phyloP scores from a whole-genome alignment of 192 early-diverging fungal genomes.

The Backusella luteola region DNA sequence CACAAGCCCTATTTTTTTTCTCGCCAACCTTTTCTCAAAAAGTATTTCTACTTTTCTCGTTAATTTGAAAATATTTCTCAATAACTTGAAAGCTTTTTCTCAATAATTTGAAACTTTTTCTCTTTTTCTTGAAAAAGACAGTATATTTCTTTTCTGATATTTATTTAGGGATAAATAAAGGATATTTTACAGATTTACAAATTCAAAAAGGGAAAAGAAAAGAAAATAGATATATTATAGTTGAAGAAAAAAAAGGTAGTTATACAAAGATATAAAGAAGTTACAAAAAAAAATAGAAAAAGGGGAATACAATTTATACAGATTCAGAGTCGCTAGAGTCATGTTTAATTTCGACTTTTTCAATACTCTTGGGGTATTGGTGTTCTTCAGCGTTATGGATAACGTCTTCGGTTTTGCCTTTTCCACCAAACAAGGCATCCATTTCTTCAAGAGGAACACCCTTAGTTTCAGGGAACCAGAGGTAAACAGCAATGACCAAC shows the following conservation, averaged over 20 bases:
- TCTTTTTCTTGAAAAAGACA: too few species aligned
- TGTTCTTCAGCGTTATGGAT: not conserved
- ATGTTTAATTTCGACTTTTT: not conserved
- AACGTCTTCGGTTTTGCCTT: not conserved
- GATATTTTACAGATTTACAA: constrained; percentile 2
- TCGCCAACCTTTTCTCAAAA: too few species aligned
- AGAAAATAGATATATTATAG: not conserved
- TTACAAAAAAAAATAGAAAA: not conserved
- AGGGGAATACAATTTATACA: not conserved
- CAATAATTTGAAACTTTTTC: too few species aligned
- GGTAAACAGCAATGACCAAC: constrained; percentile 34
- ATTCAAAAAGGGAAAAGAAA: not conserved
- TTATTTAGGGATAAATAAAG: not conserved
- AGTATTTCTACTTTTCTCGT: too few species aligned
- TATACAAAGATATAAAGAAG: not conserved
- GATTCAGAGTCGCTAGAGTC: constrained; percentile 1
- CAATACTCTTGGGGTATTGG: not conserved
- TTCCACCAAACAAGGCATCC: constrained; percentile 46
- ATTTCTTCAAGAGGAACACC: constrained; percentile 58
- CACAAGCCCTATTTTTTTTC: too few species aligned
- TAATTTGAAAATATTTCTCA: too few species aligned
- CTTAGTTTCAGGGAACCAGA: constrained; percentile 48
- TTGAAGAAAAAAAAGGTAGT: not conserved
- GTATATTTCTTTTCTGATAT: not conserved
- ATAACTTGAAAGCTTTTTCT: too few species aligned